phyloP scores from a whole-genome alignment of 1,139 yeast species.

The Suhomyces guaymorum region DNA sequence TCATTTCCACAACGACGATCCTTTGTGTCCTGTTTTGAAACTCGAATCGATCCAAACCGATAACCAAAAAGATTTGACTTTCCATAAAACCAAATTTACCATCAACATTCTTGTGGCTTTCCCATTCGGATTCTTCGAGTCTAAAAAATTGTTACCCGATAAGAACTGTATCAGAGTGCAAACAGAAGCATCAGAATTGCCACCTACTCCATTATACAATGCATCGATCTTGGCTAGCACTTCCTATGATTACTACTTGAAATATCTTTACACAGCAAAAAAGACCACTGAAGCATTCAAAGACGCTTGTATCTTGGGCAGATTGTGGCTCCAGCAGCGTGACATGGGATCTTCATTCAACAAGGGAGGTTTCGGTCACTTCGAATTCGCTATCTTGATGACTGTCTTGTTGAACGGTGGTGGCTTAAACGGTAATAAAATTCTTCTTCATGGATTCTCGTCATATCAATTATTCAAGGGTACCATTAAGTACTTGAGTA shows the following conservation, averaged over 20 bases:
- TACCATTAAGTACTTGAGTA: conserved; percentile 75
- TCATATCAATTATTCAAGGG: conserved; percentile 93
- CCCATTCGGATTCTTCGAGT: conserved; percentile 69
- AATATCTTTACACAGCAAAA: conserved; percentile 72
- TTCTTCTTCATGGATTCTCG: conserved; percentile 82
- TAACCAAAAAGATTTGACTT: conserved; percentile 50
- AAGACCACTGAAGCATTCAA: conserved; percentile 80
- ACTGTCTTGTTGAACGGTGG: conserved; percentile 86
- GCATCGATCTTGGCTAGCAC: conserved; percentile 73
- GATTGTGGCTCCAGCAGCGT: conserved; percentile 87
- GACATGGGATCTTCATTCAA: conserved; percentile 67
- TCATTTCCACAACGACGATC: conserved; percentile 65
- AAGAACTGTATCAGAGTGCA: conserved; percentile 78
- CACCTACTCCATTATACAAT: conserved; percentile 86
- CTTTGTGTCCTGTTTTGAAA: conserved; percentile 61
- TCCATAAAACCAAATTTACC: conserved; percentile 68
- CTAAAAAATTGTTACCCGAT: conserved; percentile 75
- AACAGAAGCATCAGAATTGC: conserved; percentile 44
- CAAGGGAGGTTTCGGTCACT: conserved; percentile 87
- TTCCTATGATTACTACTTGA: conserved; percentile 66
- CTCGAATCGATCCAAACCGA: conserved; percentile 54
- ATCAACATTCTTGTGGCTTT: conserved; percentile 74
- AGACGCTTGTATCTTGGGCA: conserved; percentile 85
- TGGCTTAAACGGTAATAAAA: conserved; percentile 70
- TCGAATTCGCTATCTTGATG: conserved; percentile 82